Percentiles rank a stretch among this genome's conserved stretches.
These are phyloP conservation scores for Entomophthora muscae DNA, from an alignment of 371 early-diverging fungal genomes.

Conservation along the genomic window DNA sequence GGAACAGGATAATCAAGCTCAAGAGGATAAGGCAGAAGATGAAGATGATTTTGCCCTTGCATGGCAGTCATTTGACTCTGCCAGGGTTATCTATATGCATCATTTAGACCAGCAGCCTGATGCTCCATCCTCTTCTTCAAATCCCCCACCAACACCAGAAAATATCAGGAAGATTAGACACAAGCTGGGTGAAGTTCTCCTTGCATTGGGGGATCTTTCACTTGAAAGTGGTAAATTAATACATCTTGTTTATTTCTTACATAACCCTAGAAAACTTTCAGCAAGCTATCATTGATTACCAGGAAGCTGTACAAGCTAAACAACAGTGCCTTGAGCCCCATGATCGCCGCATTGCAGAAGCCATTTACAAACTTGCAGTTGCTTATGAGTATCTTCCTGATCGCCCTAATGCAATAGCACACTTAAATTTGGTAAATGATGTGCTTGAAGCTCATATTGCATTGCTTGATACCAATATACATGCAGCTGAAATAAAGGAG, in stretches of 20 bases:
- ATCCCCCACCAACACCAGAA: neutral
- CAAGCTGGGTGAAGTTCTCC: conserved; percentile 47
- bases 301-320: conserved; percentile 45
- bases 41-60: conserved; percentile 69
- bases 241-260: neutral
- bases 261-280: conserved; percentile 54
- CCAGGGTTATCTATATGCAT: conserved; percentile 57
- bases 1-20: too few species aligned
- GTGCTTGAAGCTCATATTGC: neutral
- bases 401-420: neutral
- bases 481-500: neutral
- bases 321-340: conserved; percentile 28
- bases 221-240: conserved; percentile 50
- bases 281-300: conserved; percentile 54
- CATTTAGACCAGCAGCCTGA: conserved; percentile 9
- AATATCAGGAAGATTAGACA: conserved; percentile 34
- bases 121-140: neutral
- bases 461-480: neutral
- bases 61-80: conserved; percentile 73
- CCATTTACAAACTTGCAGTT: conserved; percentile 50
- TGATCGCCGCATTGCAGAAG: conserved; percentile 64
- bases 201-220: conserved; percentile 62
- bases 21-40: neutral
- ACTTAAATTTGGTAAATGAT: neutral
- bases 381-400: conserved; percentile 37